phyloP scores from a whole-genome alignment of 2,329 filamentous ascomycete genomes.

The Hymenoscyphus salicellus region DNA sequence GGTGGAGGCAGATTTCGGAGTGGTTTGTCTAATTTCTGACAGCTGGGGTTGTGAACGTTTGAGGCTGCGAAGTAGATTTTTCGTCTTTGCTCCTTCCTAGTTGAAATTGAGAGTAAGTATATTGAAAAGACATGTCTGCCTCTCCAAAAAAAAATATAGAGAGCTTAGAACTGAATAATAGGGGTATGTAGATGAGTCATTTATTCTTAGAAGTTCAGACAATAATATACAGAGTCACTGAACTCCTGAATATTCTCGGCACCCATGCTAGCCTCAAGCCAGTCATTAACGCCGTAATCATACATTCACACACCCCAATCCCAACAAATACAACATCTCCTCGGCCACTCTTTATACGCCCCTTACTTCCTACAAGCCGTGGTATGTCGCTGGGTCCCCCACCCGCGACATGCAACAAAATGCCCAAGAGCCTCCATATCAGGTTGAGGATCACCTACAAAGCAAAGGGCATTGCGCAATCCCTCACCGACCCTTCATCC shows the following conservation, averaged over 20 bases:
- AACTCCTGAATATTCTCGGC: background rate
- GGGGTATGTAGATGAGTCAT: background rate
- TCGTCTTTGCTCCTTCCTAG: background rate
- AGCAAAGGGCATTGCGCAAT: slow-evolving; percentile 5
- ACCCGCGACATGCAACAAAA: slow-evolving; percentile 11
- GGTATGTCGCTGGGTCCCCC: slow-evolving; percentile 1
- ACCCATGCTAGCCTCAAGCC: background rate
- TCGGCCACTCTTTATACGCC: background rate
- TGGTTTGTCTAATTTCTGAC: background rate
- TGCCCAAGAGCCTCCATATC: background rate
- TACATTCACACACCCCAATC: background rate
- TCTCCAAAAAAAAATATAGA: background rate
- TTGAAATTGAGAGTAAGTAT: background rate
- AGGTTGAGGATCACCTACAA: background rate
- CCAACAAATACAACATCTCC: background rate
- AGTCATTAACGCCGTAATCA: background rate
- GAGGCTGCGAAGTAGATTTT: background rate
- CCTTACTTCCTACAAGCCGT: background rate
- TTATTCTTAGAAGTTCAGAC: background rate
- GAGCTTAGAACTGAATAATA: background rate
- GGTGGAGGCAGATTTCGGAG: background rate
- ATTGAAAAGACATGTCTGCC: background rate
- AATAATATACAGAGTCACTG: background rate
- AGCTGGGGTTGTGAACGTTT: background rate
- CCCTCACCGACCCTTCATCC: background rate